Conservation (phyloP, 495 filamentous ascomycete genomes). For the Platismatia glauca region DNA sequence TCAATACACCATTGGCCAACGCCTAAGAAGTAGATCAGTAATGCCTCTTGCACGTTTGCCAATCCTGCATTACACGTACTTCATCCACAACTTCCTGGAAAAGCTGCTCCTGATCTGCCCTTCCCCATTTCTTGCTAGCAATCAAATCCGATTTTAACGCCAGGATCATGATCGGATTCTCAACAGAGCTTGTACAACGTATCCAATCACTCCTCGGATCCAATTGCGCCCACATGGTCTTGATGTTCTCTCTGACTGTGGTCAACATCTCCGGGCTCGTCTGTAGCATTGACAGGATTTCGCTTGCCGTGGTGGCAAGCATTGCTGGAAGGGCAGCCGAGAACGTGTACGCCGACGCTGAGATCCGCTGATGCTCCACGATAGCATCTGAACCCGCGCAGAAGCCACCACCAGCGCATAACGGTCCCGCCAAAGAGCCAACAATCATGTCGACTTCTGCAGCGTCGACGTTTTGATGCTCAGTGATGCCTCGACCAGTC, state of each 20-base stretch:
- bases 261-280: conserved; percentile 68
- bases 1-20: conserved; percentile 76
- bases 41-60: background rate
- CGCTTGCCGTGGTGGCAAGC: conserved; percentile 87
- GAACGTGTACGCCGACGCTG: conserved; percentile 82
- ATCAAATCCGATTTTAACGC: conserved; percentile 80
- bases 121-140: conserved; percentile 53
- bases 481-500: conserved; percentile 84
- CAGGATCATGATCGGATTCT: conserved; percentile 81
- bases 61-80: conserved; percentile 40
- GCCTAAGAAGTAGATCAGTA: conserved; percentile 35
- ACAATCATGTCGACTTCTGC: conserved; percentile 90
- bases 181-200: conserved; percentile 64
- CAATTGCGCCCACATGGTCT: conserved; percentile 72
- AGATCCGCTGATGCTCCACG: conserved; percentile 90
- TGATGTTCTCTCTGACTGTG: conserved; percentile 71
- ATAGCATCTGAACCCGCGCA: conserved; percentile 85
- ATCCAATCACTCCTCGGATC: conserved; percentile 95
- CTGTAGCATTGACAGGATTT: conserved; percentile 75
- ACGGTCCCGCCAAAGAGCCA: conserved; percentile 79
- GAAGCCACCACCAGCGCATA: conserved; percentile 91
- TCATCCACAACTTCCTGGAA: conserved; percentile 91
- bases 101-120: conserved; percentile 72
- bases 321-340: conserved; percentile 91
- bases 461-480: conserved; percentile 91